Evolutionary conservation across 2,329 filamentous ascomycete species (phyloP), one percentile per base, ranked within the genome.

Genomic region (Lachnellula willkommii): DNA sequence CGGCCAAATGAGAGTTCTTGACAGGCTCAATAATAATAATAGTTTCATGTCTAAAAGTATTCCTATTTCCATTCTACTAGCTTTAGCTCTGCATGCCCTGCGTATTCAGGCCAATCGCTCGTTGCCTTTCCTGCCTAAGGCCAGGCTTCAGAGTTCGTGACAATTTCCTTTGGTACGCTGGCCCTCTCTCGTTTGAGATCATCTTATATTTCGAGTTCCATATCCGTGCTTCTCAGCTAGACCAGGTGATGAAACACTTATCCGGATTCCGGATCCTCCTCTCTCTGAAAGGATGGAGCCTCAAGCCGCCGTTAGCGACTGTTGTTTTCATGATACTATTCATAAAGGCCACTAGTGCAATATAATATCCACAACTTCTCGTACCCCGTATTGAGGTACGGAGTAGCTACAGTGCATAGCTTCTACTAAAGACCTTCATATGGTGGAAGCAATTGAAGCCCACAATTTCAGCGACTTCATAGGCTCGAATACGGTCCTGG

Each of bases 211-310:
- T 9, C 28, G 28, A 32, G 28, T 32, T 32, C 60, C 55, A 57
- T 62, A 59, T 28, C 50, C 39, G 53, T 47, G 47, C 53, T 58
- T 52, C 57, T 63, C 59, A 63, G 60, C 61, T 62, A 43, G 52
- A 55, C 59, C 47, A 55, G 57, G 53, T 52, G 55, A 59, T 52
- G 48, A 59, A 50, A 54, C 48, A 47, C 47, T 32, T 20, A 20
- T 20, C 20, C 20, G n/a, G 37, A 20, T 20, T 57, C 40, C 42
- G 26, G 42, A 47, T 48, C 39, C 46, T 48, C 39, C 46, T 54
- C 32, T 26, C 39, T 45, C 17, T 12, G 42, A 24, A 24, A 11
- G 28, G 9, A 43, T 26, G 24, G 42, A 54, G 55, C 52, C 47
- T 54, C 47, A 52, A 54, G 17, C 14, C 36, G 12, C n/a, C 2